These are phyloP conservation scores for Hypoxylon intermedium DNA, from an alignment of 495 filamentous ascomycete species.

Conservation along the genomic window DNA sequence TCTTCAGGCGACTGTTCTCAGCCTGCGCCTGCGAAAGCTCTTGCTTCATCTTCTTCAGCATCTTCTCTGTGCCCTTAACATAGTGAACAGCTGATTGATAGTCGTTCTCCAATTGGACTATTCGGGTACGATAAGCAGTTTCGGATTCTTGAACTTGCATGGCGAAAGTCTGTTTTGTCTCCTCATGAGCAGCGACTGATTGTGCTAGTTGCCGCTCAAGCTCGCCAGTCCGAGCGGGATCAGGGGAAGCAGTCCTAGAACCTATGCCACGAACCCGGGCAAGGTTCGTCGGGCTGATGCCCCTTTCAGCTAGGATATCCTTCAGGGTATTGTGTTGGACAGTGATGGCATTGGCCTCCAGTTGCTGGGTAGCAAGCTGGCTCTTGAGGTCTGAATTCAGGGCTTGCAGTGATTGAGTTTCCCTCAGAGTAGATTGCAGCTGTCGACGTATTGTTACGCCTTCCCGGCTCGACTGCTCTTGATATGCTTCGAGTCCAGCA, in stretches of 20 bases:
- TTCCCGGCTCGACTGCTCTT: constrained; percentile 94
- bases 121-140: constrained; percentile 84
- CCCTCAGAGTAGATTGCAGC: constrained; percentile 80
- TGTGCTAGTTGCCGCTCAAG: constrained; percentile 88
- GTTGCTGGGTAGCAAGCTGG: constrained; percentile 79
- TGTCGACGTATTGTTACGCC: constrained; percentile 87
- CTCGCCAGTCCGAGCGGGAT: constrained; percentile 80
- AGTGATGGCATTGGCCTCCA: constrained; percentile 85
- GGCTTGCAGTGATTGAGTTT: constrained; percentile 76
- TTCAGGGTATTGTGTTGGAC: constrained; percentile 94
- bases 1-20: constrained; percentile 81
- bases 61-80: constrained; percentile 97
- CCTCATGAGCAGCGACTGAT: constrained; percentile 79
- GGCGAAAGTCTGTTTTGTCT: constrained; percentile 77
- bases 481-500: constrained; percentile 92
- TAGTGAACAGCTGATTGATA: constrained; percentile 99
- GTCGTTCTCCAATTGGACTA: constrained; percentile 91
- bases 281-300: constrained; percentile 70
- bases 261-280: constrained; percentile 56
- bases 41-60: constrained; percentile 98
- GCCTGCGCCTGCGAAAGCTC: constrained; percentile 88
- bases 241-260: constrained; percentile 77
- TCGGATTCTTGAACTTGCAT: constrained; percentile 83
- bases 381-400: constrained; percentile 80
- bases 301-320: constrained; percentile 87